Percentiles rank a stretch among this genome's conserved stretches.
phyloP scores from a whole-genome alignment of 768 basidiomycete species.

The Termitomyces sp. region DNA sequence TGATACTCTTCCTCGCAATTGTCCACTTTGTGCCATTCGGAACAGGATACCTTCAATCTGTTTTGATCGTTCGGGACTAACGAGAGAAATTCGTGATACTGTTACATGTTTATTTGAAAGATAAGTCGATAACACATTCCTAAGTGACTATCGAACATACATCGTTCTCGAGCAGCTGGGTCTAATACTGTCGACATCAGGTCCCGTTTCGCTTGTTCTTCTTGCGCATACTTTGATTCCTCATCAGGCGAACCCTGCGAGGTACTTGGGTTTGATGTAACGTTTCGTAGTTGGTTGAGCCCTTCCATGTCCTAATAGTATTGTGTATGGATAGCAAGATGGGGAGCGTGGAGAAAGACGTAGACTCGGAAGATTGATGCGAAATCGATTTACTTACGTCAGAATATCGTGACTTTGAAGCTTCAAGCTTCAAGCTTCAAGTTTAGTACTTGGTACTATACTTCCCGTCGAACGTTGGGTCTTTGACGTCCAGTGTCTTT shows the following conservation, averaged over 20 bases:
- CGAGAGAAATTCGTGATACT: conserved; percentile 89
- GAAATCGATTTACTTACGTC: too few species aligned
- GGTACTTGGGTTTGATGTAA: background rate
- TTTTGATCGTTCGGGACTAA: conserved; percentile 76
- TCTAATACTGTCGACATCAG: conserved; percentile 79
- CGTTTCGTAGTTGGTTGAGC: conserved; percentile 7
- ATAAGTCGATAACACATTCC: conserved; percentile 5
- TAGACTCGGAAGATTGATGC: too few species aligned
- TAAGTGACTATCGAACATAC: conserved; percentile 40
- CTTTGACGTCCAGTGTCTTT: too few species aligned
- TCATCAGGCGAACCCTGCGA: conserved; percentile 7
- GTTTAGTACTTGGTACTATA: too few species aligned
- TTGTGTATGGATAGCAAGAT: too few species aligned
- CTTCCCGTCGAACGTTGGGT: too few species aligned
- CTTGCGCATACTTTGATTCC: conserved; percentile 3
- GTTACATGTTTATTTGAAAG: conserved; percentile 5
- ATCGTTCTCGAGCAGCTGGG: conserved; percentile 73
- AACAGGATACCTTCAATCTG: conserved; percentile 79
- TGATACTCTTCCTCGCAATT: conserved; percentile 71
- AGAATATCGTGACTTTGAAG: too few species aligned
- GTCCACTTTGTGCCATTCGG: conserved; percentile 83
- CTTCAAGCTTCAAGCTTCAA: too few species aligned
- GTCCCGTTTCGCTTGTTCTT: conserved; percentile 72
- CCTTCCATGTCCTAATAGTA: conserved; percentile 14
- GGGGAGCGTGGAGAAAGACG: too few species aligned